Conservation (phyloP, 495 filamentous ascomycete species). For the Penicillium steckii region DNA sequence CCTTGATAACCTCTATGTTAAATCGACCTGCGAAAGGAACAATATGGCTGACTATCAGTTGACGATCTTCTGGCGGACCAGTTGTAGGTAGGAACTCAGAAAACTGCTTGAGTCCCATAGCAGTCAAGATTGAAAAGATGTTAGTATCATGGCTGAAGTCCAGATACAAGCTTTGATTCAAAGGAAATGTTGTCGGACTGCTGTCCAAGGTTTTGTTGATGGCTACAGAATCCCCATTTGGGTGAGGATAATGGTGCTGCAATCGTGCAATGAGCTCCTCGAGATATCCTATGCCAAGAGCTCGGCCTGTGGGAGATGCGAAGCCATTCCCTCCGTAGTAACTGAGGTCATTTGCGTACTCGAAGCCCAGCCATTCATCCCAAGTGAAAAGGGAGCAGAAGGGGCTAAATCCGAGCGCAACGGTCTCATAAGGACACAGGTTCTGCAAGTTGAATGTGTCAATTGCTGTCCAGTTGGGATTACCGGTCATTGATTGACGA, state of each 20-base stretch:
- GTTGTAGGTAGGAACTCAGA: background rate
- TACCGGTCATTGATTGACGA: conserved; percentile 1
- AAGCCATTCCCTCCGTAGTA: conserved; percentile 60
- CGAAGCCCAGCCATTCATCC: conserved; percentile 55
- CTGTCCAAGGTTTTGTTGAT: conserved; percentile 58
- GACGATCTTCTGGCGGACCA: background rate
- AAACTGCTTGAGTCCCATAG: conserved; percentile 42
- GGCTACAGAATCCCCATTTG: conserved; percentile 44
- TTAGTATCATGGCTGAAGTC: conserved; percentile 42
- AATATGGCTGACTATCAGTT: background rate
- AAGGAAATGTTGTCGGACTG: conserved; percentile 45
- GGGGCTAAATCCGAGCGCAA: conserved; percentile 24
- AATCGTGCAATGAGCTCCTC: conserved; percentile 61
- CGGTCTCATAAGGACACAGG: conserved; percentile 29
- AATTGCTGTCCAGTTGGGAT: background rate
- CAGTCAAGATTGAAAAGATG: conserved; percentile 44
- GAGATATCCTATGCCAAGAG: conserved; percentile 63
- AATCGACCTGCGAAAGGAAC: conserved; percentile 2
- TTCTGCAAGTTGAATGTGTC: background rate
- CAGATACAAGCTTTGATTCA: conserved; percentile 50
- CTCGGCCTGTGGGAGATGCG: conserved; percentile 60
- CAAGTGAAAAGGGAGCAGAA: conserved; percentile 58
- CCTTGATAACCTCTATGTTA: conserved; percentile 1
- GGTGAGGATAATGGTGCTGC: conserved; percentile 48
- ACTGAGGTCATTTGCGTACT: conserved; percentile 55